Evolutionary conservation across 345 rosid genomes (phyloP), one percentile per base, ranked within the genome.

Genomic region (Melaleuca quinquenervia): DNA sequence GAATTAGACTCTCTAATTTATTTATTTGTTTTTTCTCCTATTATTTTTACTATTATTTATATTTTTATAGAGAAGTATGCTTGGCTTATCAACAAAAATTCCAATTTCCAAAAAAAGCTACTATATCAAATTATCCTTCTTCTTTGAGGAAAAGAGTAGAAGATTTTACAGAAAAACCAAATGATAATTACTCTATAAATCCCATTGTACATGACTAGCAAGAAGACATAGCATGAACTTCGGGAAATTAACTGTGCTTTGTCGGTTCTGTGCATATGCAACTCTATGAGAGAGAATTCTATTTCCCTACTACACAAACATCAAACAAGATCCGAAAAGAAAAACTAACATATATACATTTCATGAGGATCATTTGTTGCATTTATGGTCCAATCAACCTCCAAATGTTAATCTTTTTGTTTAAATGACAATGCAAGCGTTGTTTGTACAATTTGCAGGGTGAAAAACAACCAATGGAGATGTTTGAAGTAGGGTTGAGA

Each of bases 121-220:
- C 53, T 52, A 89, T 87, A 48, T 56, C 87, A 55, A 83, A 52
- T 1, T 86, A 48, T 54, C 53, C 53, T 3, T 84, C 36, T 22
- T 88, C 83, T 41, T 4, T 4, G 4, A 41, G 41, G 41, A 2
- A 41, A 41, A 41, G 4, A 41, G 41, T 2, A 41, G 41, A 41
- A 41, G 2, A 41, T 41, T 41, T 41, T 4, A 41, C 41, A 12
- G 16, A 27, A 27, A 27, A 60, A 60, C 13, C 70, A 60, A 58
- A 26, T 58, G 64, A 11, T 26, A 26, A 11, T 58, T 2, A 58
- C 64, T 0, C 1, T 54, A 22, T 54, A 21, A 54, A 54, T 54
- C 21, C 26, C 26, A 11, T 2, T 11, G 64, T 11, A 11, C 32
- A 26, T 58, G 32, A 58, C 16, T 58, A 58, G 26, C 26, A 54